A percentile compares a stretch with the other conserved stretches of the same genome.
Conservation (phyloP, 2,329 filamentous ascomycete genomes). For the Cladosporium sp. region DNA sequence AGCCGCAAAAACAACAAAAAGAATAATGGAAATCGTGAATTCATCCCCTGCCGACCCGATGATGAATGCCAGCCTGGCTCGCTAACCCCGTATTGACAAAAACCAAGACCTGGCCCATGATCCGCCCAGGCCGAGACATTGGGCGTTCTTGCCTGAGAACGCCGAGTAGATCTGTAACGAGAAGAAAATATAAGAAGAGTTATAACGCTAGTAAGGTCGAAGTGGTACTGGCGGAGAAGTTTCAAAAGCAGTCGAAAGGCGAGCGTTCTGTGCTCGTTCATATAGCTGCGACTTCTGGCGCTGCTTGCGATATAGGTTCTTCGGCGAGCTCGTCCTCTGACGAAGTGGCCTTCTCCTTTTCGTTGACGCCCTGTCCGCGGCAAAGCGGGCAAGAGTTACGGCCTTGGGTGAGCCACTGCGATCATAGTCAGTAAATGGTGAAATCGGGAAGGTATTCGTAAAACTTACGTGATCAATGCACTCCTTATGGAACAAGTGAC, state of each 20-base stretch:
- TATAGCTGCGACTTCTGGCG: constrained; percentile 1
- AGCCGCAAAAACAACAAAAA: not conserved
- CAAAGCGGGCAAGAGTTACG: constrained; percentile 62
- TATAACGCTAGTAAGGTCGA: not conserved
- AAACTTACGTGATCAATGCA: constrained; percentile 63
- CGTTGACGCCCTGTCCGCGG: constrained; percentile 55
- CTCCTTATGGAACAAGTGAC: constrained; percentile 63
- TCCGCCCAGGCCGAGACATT: constrained; percentile 9
- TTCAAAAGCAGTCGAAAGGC: not conserved
- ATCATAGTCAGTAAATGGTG: constrained; percentile 1
- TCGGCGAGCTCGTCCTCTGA: not conserved
- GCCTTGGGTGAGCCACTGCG: constrained; percentile 63
- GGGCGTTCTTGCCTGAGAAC: constrained; percentile 2
- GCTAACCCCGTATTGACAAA: not conserved
- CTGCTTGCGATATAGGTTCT: not conserved
- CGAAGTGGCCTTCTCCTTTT: constrained; percentile 34
- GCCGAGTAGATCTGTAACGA: not conserved
- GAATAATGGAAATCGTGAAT: constrained; percentile 7
- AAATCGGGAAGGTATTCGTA: too few relatives aligned
- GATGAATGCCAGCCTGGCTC: not conserved
- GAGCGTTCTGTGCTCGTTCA: not conserved
- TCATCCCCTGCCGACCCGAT: not conserved
- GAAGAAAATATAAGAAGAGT: not conserved
- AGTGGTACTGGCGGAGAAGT: not conserved
- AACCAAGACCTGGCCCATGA: not conserved